Base-by-base conservation (phyloP, 1,284 basidiomycete genomes). In the Kwoniella shivajii region DNA sequence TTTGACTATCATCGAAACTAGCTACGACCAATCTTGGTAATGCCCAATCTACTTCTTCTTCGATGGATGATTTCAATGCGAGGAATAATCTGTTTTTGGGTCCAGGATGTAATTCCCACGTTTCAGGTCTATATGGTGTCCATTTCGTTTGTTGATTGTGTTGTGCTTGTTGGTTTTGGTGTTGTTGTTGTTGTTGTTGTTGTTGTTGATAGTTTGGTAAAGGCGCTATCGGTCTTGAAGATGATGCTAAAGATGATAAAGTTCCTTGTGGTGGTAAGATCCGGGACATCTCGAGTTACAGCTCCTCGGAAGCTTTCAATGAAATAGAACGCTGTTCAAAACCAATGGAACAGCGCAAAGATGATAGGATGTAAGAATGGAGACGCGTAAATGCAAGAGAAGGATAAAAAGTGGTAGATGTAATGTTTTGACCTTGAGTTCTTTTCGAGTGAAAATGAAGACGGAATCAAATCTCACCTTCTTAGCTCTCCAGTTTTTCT, bases 31-130 rank as follows among this genome's bases (percentile, higher is more conserved):
- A 61, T 29, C 66, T 60, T 3, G 75, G 75, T 4, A 77, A 67
- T 6, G 75, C 73, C 58, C 64, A 75, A 49, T 77, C 75, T 42
- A 77, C 65, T 51, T 77, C 75, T 36, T 59, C 56, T 5, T 65
- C 63, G 31, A 77, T 57, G 22, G 59, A 62, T 6, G 70, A 73
- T 9, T 68, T 60, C 1, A 77, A 54, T 2, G 69, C 56, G 26
- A 77, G 68, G 57, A 74, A 68, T 3, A 76, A 61, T 0, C 69
- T 56, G 56, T 74, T 75, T 22, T 57, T 52, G 6, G 69, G 57
- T 7, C 69, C 70, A 0, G 61, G 52, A 7, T 60, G 53, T 13
- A 76, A 63, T 33, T 75, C 70, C 24, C 39, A 36, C 0, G 54
- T 36, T 26, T 44, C 16, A 18, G 73, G 70, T 6, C 60, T 56